These are phyloP conservation scores for Geotrichum siamense DNA, from an alignment of 1,139 yeast genomes.

Conservation along the genomic window DNA sequence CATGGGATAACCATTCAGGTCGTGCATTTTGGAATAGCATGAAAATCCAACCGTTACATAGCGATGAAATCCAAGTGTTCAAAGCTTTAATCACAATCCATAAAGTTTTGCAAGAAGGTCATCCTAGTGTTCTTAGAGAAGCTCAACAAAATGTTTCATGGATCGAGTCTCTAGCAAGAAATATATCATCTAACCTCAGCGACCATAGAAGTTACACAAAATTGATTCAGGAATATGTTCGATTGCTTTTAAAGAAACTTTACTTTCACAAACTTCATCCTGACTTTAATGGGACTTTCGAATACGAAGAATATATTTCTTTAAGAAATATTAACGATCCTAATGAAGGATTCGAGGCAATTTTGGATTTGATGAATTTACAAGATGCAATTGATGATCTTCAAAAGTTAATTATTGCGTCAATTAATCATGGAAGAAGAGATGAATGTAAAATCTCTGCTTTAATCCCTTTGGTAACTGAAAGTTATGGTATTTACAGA, in stretches of 20 bases:
- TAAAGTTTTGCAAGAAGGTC: slow-evolving; percentile 95
- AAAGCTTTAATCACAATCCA: slow-evolving; percentile 85
- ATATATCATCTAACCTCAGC: slow-evolving; percentile 22
- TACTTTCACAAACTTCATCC: slow-evolving; percentile 79
- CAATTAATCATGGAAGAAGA: slow-evolving; percentile 55
- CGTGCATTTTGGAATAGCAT: slow-evolving; percentile 82
- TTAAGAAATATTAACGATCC: slow-evolving; percentile 86
- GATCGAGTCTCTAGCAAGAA: slow-evolving; percentile 40
- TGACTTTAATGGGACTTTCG: slow-evolving; percentile 92
- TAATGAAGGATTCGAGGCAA: slow-evolving; percentile 89
- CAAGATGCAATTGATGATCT: slow-evolving; percentile 82
- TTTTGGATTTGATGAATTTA: slow-evolving; percentile 74
- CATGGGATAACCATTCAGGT: slow-evolving; percentile 92
- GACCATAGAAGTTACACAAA: slow-evolving; percentile 54
- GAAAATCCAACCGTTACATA: slow-evolving; percentile 71
- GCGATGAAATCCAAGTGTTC: slow-evolving; percentile 76
- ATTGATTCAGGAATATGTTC: slow-evolving; percentile 70
- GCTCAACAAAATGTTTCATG: slow-evolving; percentile 68
- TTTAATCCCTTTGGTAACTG: slow-evolving; percentile 86
- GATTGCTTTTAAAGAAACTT: slow-evolving; percentile 62
- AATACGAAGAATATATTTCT: slow-evolving; percentile 89
- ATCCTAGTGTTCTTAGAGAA: slow-evolving; percentile 73
- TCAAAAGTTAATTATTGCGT: slow-evolving; percentile 69
- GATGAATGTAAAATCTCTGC: slow-evolving; percentile 84
- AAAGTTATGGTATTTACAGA: slow-evolving; percentile 86